Conservation (phyloP, 495 filamentous ascomycete genomes). For the Lichina pygmaea region DNA sequence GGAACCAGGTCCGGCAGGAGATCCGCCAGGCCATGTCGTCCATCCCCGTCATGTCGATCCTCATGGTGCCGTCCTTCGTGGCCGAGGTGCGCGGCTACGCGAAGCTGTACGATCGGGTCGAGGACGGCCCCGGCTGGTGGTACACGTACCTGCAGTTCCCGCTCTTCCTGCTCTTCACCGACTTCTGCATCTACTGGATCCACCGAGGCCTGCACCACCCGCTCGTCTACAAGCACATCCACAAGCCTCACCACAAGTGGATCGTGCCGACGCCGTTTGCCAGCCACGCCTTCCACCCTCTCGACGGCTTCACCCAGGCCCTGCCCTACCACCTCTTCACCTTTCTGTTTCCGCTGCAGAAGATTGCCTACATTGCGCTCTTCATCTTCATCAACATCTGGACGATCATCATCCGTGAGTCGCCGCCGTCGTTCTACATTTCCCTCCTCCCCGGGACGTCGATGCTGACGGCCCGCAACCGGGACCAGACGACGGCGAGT, state of each 20-base stretch:
- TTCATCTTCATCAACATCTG: slow-evolving; percentile 92
- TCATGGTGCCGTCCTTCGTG: slow-evolving; percentile 65
- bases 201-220: slow-evolving; percentile 78
- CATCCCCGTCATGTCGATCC: slow-evolving; percentile 59
- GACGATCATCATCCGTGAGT: slow-evolving; percentile 69
- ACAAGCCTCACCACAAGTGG: slow-evolving; percentile 99
- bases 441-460: not conserved
- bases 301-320: slow-evolving; percentile 83
- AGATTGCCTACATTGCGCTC: slow-evolving; percentile 59
- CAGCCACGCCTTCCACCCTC: slow-evolving; percentile 77
- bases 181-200: slow-evolving; percentile 84
- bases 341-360: slow-evolving; percentile 81
- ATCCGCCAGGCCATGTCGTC: slow-evolving; percentile 49
- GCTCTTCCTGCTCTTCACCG: slow-evolving; percentile 77
- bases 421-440: not conserved
- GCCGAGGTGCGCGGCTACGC: slow-evolving; percentile 64
- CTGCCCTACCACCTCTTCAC: slow-evolving; percentile 86
- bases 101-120: slow-evolving; percentile 56
- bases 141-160: slow-evolving; percentile 80
- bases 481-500: slow-evolving; percentile 59
- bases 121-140: slow-evolving; percentile 41
- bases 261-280: slow-evolving; percentile 95
- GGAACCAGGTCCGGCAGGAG: slow-evolving; percentile 73
- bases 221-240: slow-evolving; percentile 56
- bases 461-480: not conserved